Evolutionary conservation across 2,329 filamentous ascomycete genomes (phyloP).

Genomic region (Sclerotinia minor): DNA sequence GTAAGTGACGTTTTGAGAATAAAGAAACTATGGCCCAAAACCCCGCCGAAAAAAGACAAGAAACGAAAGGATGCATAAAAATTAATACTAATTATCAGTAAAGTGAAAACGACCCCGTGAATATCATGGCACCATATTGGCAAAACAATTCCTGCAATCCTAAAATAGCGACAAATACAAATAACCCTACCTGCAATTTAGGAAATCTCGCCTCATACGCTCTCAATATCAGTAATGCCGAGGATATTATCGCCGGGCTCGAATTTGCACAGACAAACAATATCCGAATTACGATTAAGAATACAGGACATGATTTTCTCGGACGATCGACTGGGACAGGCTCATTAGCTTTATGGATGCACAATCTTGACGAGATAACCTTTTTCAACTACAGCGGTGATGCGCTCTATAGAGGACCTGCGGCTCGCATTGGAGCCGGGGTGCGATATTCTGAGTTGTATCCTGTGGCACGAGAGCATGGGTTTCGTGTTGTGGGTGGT

Average conservation of each 20-base stretch:
- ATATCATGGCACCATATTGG: conserved; percentile 9
- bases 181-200: conserved; percentile 22
- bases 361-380: conserved; percentile 25
- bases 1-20: too few species aligned
- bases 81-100: background rate
- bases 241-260: conserved; percentile 39
- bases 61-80: background rate
- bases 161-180: background rate
- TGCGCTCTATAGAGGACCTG: conserved; percentile 21
- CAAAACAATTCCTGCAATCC: conserved; percentile 6
- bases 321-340: conserved; percentile 27
- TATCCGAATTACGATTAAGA: conserved; percentile 43
- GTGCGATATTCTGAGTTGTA: conserved; percentile 21
- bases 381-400: conserved; percentile 35
- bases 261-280: conserved; percentile 40
- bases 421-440: conserved; percentile 25
- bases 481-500: conserved; percentile 22
- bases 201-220: conserved; percentile 26
- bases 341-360: conserved; percentile 25
- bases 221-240: conserved; percentile 12
- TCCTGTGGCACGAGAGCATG: conserved; percentile 14
- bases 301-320: conserved; percentile 49
- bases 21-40: too few species aligned
- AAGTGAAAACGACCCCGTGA: background rate
- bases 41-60: too few species aligned